These are phyloP conservation scores for Auricularia cornea DNA, from an alignment of 768 basidiomycete species.

Conservation along the genomic window DNA sequence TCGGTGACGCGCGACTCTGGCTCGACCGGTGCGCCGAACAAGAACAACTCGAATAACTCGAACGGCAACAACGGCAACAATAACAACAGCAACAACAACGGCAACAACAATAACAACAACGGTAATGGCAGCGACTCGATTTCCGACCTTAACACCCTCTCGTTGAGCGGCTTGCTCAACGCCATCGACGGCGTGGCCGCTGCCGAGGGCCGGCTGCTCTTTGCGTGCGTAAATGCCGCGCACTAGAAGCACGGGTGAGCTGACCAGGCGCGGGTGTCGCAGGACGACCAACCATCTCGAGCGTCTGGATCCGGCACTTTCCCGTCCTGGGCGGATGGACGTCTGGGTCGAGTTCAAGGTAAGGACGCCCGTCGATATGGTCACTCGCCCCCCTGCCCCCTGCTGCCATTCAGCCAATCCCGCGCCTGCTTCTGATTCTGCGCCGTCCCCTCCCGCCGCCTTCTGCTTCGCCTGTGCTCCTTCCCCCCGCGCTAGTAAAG, in stretches of 20 bases:
- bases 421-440: background rate
- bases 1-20: conserved; percentile 58
- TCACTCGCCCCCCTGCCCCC: too few species aligned
- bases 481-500: background rate
- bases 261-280: background rate
- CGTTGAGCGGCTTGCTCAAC: conserved; percentile 73
- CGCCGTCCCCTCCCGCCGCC: background rate
- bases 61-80: conserved; percentile 27
- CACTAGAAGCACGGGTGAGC: background rate
- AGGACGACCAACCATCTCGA: conserved; percentile 84
- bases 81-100: conserved; percentile 36
- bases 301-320: conserved; percentile 80
- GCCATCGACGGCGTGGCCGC: conserved; percentile 83
- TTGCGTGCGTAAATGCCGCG: conserved; percentile 39
- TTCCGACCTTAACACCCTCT: conserved; percentile 74
- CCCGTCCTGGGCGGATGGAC: conserved; percentile 87
- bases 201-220: conserved; percentile 78
- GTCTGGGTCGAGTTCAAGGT: conserved; percentile 67
- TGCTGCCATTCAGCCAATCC: too few species aligned
- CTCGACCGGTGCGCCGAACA: conserved; percentile 12
- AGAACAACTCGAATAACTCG: conserved; percentile 22
- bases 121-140: conserved; percentile 26
- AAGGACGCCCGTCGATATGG: background rate
- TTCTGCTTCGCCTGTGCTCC: background rate
- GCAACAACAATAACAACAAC: conserved; percentile 33